phyloP scores from a whole-genome alignment of 2,329 filamentous ascomycete genomes.

The Alternaria sp. region DNA sequence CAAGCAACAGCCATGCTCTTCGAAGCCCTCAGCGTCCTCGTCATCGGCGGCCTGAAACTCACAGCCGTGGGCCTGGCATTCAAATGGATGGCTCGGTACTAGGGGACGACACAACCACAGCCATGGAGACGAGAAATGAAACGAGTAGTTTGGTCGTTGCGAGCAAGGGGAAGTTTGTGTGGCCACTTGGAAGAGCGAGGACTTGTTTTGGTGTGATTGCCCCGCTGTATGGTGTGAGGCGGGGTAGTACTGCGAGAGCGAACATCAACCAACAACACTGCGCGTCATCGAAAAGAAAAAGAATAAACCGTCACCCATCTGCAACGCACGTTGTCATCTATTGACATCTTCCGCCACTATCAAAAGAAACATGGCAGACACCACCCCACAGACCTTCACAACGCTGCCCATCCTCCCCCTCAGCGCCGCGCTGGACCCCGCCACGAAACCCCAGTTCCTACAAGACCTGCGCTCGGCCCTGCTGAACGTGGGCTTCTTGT shows the following conservation, averaged over 20 bases:
- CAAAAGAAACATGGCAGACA: neutral
- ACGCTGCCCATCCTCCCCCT: constrained; percentile 81
- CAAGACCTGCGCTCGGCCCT: constrained; percentile 75
- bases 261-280: neutral
- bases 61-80: constrained; percentile 41
- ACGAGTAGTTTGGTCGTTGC: neutral
- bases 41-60: constrained; percentile 44
- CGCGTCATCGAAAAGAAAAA: neutral
- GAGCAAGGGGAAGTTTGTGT: neutral
- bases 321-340: neutral
- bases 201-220: constrained; percentile 26
- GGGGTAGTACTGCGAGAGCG: constrained; percentile 7
- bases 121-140: neutral
- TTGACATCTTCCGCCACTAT: neutral
- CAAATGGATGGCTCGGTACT: constrained; percentile 39
- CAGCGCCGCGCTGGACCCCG: constrained; percentile 68
- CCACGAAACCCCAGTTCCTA: constrained; percentile 77
- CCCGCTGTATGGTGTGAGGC: constrained; percentile 29
- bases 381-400: constrained; percentile 65
- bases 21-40: constrained; percentile 33
- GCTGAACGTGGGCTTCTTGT: constrained; percentile 87
- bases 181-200: neutral
- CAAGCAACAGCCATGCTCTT: constrained; percentile 26
- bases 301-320: neutral
- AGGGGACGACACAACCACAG: neutral